Conservation (phyloP, 257 asterid genomes). For the Solanum bulbocastanum region DNA sequence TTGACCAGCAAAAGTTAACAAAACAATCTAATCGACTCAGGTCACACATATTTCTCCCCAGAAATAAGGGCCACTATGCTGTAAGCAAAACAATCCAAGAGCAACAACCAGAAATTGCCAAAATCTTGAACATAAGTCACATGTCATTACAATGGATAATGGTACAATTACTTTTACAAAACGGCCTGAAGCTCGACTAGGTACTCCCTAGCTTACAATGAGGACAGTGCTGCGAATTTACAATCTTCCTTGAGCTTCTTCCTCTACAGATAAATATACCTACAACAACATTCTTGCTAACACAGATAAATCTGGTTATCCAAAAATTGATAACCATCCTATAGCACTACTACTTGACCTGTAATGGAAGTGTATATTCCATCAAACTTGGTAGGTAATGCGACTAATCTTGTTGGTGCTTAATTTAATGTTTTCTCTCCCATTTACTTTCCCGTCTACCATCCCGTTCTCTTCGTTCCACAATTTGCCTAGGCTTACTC, state of each 20-base stretch:
- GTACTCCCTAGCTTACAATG: neutral
- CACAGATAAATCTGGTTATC: neutral
- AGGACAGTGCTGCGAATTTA: neutral
- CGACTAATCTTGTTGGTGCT: neutral
- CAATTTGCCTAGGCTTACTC: slow-evolving; percentile 65
- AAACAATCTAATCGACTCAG: neutral
- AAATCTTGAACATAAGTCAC: neutral
- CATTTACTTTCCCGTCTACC: slow-evolving; percentile 90
- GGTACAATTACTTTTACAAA: neutral
- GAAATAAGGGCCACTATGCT: neutral
- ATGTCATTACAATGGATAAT: neutral
- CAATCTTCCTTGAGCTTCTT: neutral
- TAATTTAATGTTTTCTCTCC: slow-evolving; percentile 80
- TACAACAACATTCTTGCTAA: neutral
- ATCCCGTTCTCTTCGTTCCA: slow-evolving; percentile 84
- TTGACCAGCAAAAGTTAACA: neutral
- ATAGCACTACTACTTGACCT: neutral
- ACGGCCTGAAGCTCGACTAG: neutral
- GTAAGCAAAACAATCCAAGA: neutral
- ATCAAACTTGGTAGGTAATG: neutral
- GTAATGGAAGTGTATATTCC: neutral
- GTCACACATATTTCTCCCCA: neutral
- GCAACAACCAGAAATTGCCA: neutral
- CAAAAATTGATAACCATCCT: neutral
- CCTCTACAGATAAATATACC: neutral